Percentiles rank a stretch among this genome's conserved stretches.
Evolutionary conservation across 441 rosid species (phyloP).

Genomic region (Biscutella laevigata): DNA sequence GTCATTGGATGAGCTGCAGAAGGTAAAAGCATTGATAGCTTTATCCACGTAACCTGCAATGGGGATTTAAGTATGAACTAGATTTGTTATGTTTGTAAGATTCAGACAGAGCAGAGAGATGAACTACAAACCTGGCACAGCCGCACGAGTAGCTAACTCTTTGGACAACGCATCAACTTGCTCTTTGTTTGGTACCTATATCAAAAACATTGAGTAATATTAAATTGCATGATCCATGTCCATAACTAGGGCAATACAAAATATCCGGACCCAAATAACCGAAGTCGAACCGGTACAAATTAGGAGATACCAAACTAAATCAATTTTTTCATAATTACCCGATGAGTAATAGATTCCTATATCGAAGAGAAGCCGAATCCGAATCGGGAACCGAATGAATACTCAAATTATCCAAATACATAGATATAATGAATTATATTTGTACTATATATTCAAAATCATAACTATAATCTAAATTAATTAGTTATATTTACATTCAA

Average conservation of each 20-base stretch:
- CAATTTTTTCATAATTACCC: too few species aligned
- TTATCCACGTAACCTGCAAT: slow-evolving; percentile 66
- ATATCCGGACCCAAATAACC: neutral
- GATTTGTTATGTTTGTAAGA: neutral
- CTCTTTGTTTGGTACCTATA: slow-evolving; percentile 75
- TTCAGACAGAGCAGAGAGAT: neutral
- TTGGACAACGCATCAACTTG: slow-evolving; percentile 74
- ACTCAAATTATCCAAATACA: too few species aligned
- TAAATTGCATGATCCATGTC: neutral
- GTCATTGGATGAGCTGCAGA: slow-evolving; percentile 90
- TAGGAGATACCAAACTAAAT: too few species aligned
- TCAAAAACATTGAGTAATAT: neutral
- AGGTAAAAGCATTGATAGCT: slow-evolving; percentile 79
- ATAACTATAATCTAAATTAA: too few species aligned
- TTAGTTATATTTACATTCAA: too few species aligned
- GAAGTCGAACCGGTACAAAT: too few species aligned
- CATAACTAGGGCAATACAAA: too few species aligned
- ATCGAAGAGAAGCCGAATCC: too few species aligned
- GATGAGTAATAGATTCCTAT: too few species aligned
- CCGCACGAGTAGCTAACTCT: slow-evolving; percentile 64
- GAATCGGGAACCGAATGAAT: too few species aligned
- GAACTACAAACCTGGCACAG: slow-evolving; percentile 62
- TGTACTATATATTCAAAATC: too few species aligned
- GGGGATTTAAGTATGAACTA: neutral
- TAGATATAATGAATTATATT: too few species aligned